Conservation (phyloP, 305 asterid species). For the Euphrasia arctica region DNA sequence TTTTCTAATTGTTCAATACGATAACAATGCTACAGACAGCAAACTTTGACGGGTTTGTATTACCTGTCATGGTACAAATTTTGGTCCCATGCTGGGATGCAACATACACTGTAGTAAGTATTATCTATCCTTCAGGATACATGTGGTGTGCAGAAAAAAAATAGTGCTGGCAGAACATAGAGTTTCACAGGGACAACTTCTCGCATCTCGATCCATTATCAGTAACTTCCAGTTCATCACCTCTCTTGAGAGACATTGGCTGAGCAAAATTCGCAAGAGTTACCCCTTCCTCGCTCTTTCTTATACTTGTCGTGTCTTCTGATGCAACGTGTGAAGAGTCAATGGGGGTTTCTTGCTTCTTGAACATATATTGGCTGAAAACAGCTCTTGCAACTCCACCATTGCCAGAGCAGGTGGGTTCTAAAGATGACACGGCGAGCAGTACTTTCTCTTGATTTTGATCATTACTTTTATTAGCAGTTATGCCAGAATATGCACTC, state of each 20-base stretch:
- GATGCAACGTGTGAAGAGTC: conserved; percentile 18
- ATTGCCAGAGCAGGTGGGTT: conserved; percentile 13
- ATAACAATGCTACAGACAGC: neutral
- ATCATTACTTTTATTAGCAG: conserved; percentile 19
- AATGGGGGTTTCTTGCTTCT: conserved; percentile 17
- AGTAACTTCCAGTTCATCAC: neutral
- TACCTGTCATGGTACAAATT: neutral
- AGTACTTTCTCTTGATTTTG: conserved; percentile 34
- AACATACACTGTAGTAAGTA: neutral
- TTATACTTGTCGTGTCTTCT: conserved; percentile 14
- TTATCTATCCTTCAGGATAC: conserved; percentile 2
- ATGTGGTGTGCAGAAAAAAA: neutral
- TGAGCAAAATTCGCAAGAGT: conserved; percentile 8
- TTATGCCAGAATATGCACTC: conserved; percentile 72
- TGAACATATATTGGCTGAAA: conserved; percentile 10
- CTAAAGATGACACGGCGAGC: conserved; percentile 13
- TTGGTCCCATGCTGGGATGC: neutral
- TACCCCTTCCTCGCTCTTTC: conserved; percentile 5
- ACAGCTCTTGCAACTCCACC: conserved; percentile 20
- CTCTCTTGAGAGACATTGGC: conserved; percentile 10
- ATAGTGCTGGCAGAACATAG: neutral
- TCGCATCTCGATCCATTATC: neutral
- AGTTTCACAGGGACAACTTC: neutral
- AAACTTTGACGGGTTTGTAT: neutral
- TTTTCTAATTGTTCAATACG: neutral